Conservation (phyloP, 2,329 filamentous ascomycete species). For the Aspergillus melleus region DNA sequence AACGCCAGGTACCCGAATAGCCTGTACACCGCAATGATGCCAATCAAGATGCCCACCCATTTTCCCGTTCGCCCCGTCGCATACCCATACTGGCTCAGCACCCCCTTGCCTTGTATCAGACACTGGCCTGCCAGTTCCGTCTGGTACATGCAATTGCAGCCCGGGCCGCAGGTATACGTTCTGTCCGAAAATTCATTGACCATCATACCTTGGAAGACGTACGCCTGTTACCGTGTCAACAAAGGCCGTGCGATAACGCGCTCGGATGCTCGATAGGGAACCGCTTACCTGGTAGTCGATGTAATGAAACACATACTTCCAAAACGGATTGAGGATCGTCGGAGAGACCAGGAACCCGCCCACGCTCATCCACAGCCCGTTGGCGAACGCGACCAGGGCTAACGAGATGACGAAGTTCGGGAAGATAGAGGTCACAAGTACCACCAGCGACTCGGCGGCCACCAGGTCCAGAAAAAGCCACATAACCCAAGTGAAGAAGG, state of each 20-base stretch:
- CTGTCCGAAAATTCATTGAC: slow-evolving; percentile 75
- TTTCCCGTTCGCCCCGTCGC: slow-evolving; percentile 61
- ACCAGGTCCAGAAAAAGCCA: slow-evolving; percentile 85
- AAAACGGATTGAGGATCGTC: slow-evolving; percentile 74
- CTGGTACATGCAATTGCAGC: slow-evolving; percentile 70
- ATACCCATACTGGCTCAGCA: slow-evolving; percentile 71
- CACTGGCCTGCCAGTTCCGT: slow-evolving; percentile 64
- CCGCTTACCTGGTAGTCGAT: slow-evolving; percentile 71
- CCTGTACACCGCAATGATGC: slow-evolving; percentile 72
- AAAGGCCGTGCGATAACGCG: not conserved
- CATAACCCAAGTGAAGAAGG: slow-evolving; percentile 77
- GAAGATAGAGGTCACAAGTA: slow-evolving; percentile 70
- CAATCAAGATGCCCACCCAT: slow-evolving; percentile 76
- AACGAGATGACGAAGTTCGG: slow-evolving; percentile 79
- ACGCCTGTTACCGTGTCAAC: slow-evolving; percentile 45
- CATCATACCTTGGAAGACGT: slow-evolving; percentile 93
- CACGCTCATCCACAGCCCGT: slow-evolving; percentile 87
- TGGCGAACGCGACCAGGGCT: slow-evolving; percentile 78
- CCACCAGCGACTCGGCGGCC: slow-evolving; percentile 78
- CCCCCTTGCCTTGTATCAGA: slow-evolving; percentile 67
- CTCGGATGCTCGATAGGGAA: not conserved
- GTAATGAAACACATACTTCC: slow-evolving; percentile 84
- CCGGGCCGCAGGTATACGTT: slow-evolving; percentile 60
- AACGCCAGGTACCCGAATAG: slow-evolving; percentile 67
- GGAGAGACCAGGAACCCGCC: slow-evolving; percentile 78